Percentiles rank a stretch among this genome's conserved stretches.
These are phyloP conservation scores for Globisporangium iwayamae DNA, from an alignment of 352 stramenopile genomes.

Conservation along the genomic window DNA sequence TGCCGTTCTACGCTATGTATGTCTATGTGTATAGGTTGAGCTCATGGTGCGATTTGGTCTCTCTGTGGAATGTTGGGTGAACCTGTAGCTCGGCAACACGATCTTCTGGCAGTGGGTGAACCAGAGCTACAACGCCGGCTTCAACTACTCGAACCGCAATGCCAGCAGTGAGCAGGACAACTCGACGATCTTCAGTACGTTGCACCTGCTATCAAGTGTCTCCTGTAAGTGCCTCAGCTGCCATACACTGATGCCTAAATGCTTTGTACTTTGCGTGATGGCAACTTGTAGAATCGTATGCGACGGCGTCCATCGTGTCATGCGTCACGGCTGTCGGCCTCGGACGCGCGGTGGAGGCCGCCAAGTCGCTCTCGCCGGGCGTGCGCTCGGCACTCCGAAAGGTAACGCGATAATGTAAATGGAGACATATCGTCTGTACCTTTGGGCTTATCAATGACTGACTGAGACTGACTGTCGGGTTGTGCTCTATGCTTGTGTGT, in stretches of 20 bases:
- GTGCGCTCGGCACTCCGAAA: slow-evolving; percentile 61
- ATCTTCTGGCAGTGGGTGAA: slow-evolving; percentile 90
- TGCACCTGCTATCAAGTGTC: background rate
- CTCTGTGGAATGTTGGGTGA: background rate
- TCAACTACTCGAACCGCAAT: slow-evolving; percentile 89
- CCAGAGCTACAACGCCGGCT: slow-evolving; percentile 87
- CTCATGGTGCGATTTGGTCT: background rate
- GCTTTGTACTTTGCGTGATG: background rate
- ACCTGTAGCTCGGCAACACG: slow-evolving; percentile 55
- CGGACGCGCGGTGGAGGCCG: slow-evolving; percentile 69
- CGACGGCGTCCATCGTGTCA: slow-evolving; percentile 72
- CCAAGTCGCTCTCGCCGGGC: slow-evolving; percentile 64
- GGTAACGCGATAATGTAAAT: slow-evolving; percentile 19
- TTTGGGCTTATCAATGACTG: background rate
- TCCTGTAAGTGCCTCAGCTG: background rate
- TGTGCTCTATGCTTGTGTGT: background rate
- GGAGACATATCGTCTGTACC: background rate
- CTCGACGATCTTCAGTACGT: slow-evolving; percentile 70
- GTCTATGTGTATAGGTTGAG: background rate
- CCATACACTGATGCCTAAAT: background rate
- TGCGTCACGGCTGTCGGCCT: slow-evolving; percentile 74
- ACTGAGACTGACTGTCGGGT: background rate
- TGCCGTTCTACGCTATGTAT: too few relatives aligned
- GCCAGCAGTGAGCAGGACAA: slow-evolving; percentile 78
- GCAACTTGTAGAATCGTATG: slow-evolving; percentile 59